Evolutionary conservation across 129 eudicot genomes (phyloP), one percentile per base, ranked within the genome.

Genomic region (Solidago caesia): DNA sequence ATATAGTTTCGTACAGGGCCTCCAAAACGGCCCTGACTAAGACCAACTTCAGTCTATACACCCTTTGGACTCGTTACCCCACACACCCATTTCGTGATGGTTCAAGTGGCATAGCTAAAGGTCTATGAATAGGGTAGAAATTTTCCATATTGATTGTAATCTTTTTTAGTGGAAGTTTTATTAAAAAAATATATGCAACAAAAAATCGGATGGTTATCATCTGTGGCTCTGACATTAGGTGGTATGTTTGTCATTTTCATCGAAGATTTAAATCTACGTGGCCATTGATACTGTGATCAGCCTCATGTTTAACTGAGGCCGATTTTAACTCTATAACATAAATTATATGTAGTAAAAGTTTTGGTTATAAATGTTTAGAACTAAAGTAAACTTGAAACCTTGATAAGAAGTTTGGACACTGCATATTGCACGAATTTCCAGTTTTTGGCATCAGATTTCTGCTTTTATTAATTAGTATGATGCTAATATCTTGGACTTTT

Each of bases 351-450:
- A 33, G 39, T 3, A 33, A 33, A 33, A 33, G 39, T 33, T 68
- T 12, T 27, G 2, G 16, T 47, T 10, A 64, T 41, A 9, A 12
- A 46, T 67, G n/a, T 67, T 67, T 46, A 8, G 4, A 21, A 47
- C 57, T 25, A 46, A 27, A 46, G 72, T 53, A n/a, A 53, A 53
- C 25, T 53, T n/a, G 16, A 53, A 53, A 53, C 60, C 60, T 53
- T n/a, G n/a, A 15, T n/a, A 25, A 7, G 60, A 53, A n/a, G 26
- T 53, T n/a, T 3, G 39, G 39, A 33, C 3, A 33, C 39, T 33
- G 39, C 39, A 11, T 52, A 14, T 55, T 5, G 8, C 13, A 13
- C 8, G 16, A 14, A 10, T 48, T 26, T 15, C 39, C 8, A 6
- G 8, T 47, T 48, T 4, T 7, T 14, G 9, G 25, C 29, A 41